Conservation (phyloP, 2,329 filamentous ascomycete species). For the Exophiala bonariae region DNA sequence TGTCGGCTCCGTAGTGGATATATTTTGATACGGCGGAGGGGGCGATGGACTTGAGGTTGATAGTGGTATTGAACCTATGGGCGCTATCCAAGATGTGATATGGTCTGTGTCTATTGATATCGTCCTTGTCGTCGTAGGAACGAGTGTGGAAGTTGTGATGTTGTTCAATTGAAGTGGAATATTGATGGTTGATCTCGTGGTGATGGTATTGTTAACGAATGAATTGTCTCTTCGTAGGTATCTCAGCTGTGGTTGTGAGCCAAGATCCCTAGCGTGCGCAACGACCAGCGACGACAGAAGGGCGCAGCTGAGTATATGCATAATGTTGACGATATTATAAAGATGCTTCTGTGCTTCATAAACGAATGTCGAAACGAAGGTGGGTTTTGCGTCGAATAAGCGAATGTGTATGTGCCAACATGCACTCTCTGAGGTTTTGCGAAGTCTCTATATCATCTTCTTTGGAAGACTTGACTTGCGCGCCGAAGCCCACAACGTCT, state of each 20-base stretch:
- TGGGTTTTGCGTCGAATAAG: no score
- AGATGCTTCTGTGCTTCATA: no score
- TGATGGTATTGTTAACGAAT: neutral
- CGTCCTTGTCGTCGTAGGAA: neutral
- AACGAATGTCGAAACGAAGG: no score
- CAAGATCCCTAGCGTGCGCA: no score
- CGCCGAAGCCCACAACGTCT: no score
- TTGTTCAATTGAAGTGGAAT: neutral
- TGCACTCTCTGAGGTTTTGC: no score
- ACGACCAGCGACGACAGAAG: no score
- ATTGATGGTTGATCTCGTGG: neutral
- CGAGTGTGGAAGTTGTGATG: neutral
- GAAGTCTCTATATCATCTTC: no score
- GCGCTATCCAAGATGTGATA: neutral
- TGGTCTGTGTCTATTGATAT: neutral
- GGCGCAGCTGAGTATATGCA: no score
- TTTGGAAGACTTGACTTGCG: no score
- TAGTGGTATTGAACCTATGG: neutral
- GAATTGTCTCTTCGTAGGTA: neutral
- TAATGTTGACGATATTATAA: no score
- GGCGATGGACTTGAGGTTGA: neutral
- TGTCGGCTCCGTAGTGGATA: conserved; percentile 11
- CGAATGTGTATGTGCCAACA: no score
- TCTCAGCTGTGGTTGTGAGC: neutral
- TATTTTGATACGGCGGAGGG: neutral